phyloP scores from a whole-genome alignment of 345 rosid genomes.

The Ceriops decandra region DNA sequence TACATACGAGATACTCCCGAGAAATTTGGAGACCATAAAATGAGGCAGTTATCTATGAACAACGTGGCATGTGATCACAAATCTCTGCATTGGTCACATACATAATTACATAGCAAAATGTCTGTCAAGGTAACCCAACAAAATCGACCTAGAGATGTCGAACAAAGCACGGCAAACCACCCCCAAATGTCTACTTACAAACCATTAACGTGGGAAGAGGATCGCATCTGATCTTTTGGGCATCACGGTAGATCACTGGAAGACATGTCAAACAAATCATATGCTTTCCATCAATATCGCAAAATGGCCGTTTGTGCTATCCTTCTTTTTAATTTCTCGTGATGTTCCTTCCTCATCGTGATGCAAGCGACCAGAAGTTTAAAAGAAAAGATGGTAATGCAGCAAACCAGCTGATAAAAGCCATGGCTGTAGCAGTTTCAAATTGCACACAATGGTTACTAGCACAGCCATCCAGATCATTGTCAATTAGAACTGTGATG shows the following conservation, averaged over 20 bases:
- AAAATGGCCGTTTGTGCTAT: background rate
- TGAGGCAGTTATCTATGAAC: too few relatives aligned
- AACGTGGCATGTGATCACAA: too few relatives aligned
- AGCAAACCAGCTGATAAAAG: conserved; percentile 64
- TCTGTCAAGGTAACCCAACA: background rate
- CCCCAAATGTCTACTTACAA: conserved; percentile 14
- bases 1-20: too few relatives aligned
- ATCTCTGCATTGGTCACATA: too few relatives aligned
- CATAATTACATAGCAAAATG: background rate
- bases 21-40: too few relatives aligned
- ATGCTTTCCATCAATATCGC: conserved; percentile 4
- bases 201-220: conserved; percentile 16
- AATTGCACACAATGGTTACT: conserved; percentile 59
- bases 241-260: background rate
- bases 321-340: background rate
- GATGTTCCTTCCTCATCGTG: conserved; percentile 33
- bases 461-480: conserved; percentile 52
- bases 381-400: conserved; percentile 64
- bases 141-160: background rate
- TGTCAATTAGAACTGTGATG: conserved; percentile 76
- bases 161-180: background rate
- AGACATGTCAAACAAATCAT: conserved; percentile 2
- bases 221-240: background rate
- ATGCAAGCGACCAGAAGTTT: conserved; percentile 71
- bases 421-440: conserved; percentile 73